A percentile compares a stretch with the other conserved stretches of the same genome.
phyloP scores from a whole-genome alignment of 2,329 filamentous ascomycete species.

The Neonectria ditissima region DNA sequence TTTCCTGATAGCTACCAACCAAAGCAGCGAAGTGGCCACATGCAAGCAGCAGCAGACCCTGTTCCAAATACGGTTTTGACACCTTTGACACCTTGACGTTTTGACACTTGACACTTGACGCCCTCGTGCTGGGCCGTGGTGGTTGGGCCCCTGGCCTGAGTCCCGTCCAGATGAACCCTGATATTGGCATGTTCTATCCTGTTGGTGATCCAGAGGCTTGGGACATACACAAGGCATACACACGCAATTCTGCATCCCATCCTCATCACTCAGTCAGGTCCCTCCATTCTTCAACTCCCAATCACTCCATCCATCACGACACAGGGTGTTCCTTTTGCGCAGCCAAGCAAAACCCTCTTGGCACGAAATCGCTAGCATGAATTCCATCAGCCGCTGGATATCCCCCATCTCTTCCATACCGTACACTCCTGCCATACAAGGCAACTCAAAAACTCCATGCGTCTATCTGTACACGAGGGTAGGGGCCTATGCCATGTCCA shows the following conservation, averaged over 20 bases:
- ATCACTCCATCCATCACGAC: not conserved
- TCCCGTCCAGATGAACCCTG: not conserved
- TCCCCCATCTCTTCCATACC: slow-evolving; percentile 23
- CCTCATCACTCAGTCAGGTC: slow-evolving; percentile 7
- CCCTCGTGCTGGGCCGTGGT: not conserved
- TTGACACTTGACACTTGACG: not conserved
- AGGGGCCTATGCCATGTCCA: slow-evolving; percentile 27
- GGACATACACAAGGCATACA: not conserved
- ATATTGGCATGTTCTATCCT: slow-evolving; percentile 4
- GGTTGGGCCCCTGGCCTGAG: not conserved
- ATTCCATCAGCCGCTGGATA: slow-evolving; percentile 28
- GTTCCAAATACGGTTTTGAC: slow-evolving; percentile 10
- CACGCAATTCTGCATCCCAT: not conserved
- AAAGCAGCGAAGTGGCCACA: slow-evolving; percentile 27
- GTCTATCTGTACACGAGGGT: slow-evolving; percentile 36
- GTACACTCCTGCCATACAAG: slow-evolving; percentile 27
- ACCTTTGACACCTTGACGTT: too few relatives aligned
- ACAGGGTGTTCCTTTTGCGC: not conserved
- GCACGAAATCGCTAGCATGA: slow-evolving; percentile 29
- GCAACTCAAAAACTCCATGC: slow-evolving; percentile 31
- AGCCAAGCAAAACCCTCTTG: slow-evolving; percentile 24
- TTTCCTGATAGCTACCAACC: too few relatives aligned
- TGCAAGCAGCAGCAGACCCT: slow-evolving; percentile 37
- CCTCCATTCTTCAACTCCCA: not conserved
- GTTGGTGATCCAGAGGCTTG: not conserved